phyloP scores from a whole-genome alignment of 2,329 filamentous ascomycete species.

The Nothophoma quercina region DNA sequence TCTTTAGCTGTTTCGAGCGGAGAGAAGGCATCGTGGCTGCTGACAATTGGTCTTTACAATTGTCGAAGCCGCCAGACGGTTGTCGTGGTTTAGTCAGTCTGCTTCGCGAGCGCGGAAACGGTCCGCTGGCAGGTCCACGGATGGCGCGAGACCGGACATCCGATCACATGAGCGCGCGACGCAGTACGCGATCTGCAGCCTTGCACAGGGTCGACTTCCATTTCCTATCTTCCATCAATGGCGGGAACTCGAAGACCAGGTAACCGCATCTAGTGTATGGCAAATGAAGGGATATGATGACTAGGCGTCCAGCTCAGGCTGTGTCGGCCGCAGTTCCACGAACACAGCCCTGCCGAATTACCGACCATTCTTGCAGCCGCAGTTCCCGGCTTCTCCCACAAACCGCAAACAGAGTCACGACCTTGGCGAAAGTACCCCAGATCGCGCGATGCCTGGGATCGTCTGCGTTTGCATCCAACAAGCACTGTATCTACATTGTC shows the following conservation, averaged over 20 bases:
- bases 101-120: slow-evolving; percentile 31
- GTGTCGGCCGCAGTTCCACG: too few species aligned
- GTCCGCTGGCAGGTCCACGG: slow-evolving; percentile 19
- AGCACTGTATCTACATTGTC: neutral
- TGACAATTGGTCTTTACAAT: slow-evolving; percentile 14
- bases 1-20: slow-evolving; percentile 1
- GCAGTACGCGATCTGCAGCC: neutral
- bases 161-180: slow-evolving; percentile 18
- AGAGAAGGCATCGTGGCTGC: slow-evolving; percentile 10
- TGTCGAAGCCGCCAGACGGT: slow-evolving; percentile 4
- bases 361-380: neutral
- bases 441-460: neutral
- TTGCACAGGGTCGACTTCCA: too few species aligned
- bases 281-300: neutral
- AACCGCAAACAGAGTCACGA: neutral
- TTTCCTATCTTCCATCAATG: too few species aligned
- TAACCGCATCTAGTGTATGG: too few species aligned
- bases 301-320: slow-evolving; percentile 5
- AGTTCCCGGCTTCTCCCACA: neutral
- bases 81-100: slow-evolving; percentile 26
- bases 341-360: slow-evolving; percentile 4
- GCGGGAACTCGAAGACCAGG: too few species aligned
- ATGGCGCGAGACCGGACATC: neutral
- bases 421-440: neutral
- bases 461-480: slow-evolving; percentile 5